phyloP scores from a whole-genome alignment of 805 yeast species.

The Yarrowia yakushimensis region DNA sequence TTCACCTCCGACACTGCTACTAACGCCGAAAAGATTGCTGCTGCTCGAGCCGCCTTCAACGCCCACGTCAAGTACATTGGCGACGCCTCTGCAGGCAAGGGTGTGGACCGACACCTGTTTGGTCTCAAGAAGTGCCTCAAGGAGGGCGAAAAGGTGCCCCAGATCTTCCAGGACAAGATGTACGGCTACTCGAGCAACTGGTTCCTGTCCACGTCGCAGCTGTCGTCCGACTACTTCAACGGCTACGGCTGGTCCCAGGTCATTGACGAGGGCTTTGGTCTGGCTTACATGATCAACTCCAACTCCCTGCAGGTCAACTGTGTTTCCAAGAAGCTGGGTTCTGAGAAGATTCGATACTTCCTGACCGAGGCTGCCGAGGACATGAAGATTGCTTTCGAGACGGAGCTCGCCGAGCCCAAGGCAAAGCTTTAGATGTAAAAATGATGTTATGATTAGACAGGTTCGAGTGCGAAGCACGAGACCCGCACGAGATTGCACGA shows the following conservation, averaged over 20 bases:
- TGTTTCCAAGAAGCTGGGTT: slow-evolving; percentile 60
- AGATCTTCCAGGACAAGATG: slow-evolving; percentile 69
- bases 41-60: slow-evolving; percentile 67
- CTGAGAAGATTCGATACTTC: slow-evolving; percentile 53
- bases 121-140: slow-evolving; percentile 75
- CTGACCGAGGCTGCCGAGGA: slow-evolving; percentile 78
- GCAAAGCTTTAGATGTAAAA: slow-evolving; percentile 38
- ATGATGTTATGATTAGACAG: neutral
- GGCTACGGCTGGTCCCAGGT: slow-evolving; percentile 98
- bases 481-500: neutral
- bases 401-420: slow-evolving; percentile 34
- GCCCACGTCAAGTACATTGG: slow-evolving; percentile 72
- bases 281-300: slow-evolving; percentile 87
- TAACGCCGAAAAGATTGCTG: slow-evolving; percentile 53
- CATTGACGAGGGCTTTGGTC: slow-evolving; percentile 86
- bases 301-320: slow-evolving; percentile 84
- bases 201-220: slow-evolving; percentile 85
- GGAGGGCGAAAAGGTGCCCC: slow-evolving; percentile 57
- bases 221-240: slow-evolving; percentile 78
- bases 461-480: neutral
- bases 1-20: slow-evolving; percentile 60
- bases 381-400: slow-evolving; percentile 58
- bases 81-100: slow-evolving; percentile 79
- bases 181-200: slow-evolving; percentile 75
- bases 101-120: slow-evolving; percentile 89